Conservation (phyloP, 139 green algal genomes). For the Desmodesmus armatus region DNA sequence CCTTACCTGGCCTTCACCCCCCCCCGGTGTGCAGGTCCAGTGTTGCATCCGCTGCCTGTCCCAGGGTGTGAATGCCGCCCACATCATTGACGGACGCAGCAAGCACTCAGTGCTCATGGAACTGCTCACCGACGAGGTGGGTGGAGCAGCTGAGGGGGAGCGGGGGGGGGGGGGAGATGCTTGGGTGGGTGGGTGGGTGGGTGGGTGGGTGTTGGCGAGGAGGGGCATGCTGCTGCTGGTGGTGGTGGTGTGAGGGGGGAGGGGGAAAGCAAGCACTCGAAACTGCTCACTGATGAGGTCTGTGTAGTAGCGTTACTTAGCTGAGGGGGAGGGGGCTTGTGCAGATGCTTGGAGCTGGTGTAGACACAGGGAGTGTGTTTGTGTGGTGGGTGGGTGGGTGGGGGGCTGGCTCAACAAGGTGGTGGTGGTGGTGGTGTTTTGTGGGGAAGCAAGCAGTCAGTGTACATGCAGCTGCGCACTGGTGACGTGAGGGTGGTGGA, state of each 20-base stretch:
- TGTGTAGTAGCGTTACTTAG: not conserved
- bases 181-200: not conserved
- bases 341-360: too few relatives aligned
- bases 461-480: not conserved
- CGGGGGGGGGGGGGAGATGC: conserved; percentile 42
- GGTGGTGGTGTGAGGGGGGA: not conserved
- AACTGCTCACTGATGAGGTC: not conserved
- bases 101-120: conserved; percentile 97
- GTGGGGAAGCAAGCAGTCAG: not conserved
- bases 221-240: not conserved
- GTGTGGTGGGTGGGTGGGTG: too few relatives aligned
- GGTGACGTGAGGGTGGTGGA: too few relatives aligned
- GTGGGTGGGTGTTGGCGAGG: not conserved
- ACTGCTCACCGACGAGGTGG: conserved; percentile 92
- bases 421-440: too few relatives aligned
- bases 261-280: not conserved
- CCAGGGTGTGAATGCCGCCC: conserved; percentile 92
- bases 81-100: conserved; percentile 98
- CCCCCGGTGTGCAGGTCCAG: too few relatives aligned
- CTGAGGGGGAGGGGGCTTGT: not conserved
- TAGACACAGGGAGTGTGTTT: too few relatives aligned
- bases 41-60: conserved; percentile 96
- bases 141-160: not conserved
- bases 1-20: conserved; percentile 35
- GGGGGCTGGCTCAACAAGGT: too few relatives aligned